Evolutionary conservation across 805 yeast genomes (phyloP), one percentile per base, ranked within the genome.

Genomic region (Candida koratica): DNA sequence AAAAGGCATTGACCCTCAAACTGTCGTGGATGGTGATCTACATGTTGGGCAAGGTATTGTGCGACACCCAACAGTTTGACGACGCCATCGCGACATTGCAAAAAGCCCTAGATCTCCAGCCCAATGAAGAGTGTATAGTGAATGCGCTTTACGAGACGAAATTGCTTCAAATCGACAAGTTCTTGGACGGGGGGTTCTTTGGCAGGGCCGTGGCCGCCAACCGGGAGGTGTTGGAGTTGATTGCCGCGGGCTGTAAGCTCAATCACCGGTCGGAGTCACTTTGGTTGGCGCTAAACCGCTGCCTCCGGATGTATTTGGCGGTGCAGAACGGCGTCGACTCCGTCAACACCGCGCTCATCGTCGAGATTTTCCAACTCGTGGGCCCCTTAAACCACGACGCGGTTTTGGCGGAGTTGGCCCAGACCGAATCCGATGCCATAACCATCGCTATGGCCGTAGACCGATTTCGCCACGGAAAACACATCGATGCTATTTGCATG

Each of bases 221-320:
- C 8, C 35, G 55, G 3, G 58, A 61, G 5, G 74, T 81, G 0
- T 56, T 84, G 4, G 67, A 62, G 1, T 59, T 68, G 12, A 56
- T 76, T 4, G 38, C 48, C 2, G 49, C 46, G 10, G 69, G 78
- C 0, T 58, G 71, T 15, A 42, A 50, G 2, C 47, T 56, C 10
- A 61, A 69, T 39, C 29, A 41, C 2, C 29, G 51, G 3, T 69
- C 83, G 0, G 76, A 71, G 27, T 71, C 69, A 34, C 51, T 84
- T 27, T 88, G 96, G 97, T 72, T 77, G 42, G 58, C 72, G 0
- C 59, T 83, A 12, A 72, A 78, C 14, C 83, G 78, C 38, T 67
- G 81, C 10, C 53, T 84, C 30, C 64, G 68, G 17, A 44, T 83
- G 1, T 73, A 76, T 36, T 52, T 81, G 29, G 49, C 56, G 5